phyloP scores from a whole-genome alignment of 768 basidiomycete species.

The Auriscalpium microsporum region DNA sequence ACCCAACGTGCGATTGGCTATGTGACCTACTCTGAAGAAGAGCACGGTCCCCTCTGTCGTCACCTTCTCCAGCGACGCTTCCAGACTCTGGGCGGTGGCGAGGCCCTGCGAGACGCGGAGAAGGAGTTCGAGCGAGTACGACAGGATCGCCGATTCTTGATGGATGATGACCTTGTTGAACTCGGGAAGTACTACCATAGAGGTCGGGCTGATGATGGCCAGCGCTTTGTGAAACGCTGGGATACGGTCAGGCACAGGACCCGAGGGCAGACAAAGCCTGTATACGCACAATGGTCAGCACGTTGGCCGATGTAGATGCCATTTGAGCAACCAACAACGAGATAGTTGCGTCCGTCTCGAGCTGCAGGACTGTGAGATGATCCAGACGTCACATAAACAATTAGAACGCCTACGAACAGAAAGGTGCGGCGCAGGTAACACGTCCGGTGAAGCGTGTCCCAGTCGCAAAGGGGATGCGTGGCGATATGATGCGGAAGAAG shows the following conservation, averaged over 20 bases:
- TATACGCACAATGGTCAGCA: constrained; percentile 43
- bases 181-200: constrained; percentile 47
- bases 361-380: constrained; percentile 25
- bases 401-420: constrained; percentile 19
- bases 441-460: constrained; percentile 43
- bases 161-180: constrained; percentile 67
- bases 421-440: constrained; percentile 50
- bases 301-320: constrained; percentile 61
- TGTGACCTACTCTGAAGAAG: constrained; percentile 50
- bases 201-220: constrained; percentile 37
- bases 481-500: constrained; percentile 42
- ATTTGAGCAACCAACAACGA: constrained; percentile 57
- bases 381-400: constrained; percentile 42
- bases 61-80: constrained; percentile 54
- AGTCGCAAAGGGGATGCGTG: constrained; percentile 23
- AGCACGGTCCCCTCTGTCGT: constrained; percentile 45
- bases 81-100: constrained; percentile 36
- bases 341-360: constrained; percentile 41
- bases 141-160: constrained; percentile 43
- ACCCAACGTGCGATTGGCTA: constrained; percentile 53
- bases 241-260: not conserved
- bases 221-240: constrained; percentile 56
- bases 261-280: not conserved
- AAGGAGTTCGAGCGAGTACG: constrained; percentile 68
- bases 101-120: constrained; percentile 48